A percentile compares a stretch with the other conserved stretches of the same genome.
Conservation (phyloP, 352 stramenopile species). For the Phytophthora aleatoria region DNA sequence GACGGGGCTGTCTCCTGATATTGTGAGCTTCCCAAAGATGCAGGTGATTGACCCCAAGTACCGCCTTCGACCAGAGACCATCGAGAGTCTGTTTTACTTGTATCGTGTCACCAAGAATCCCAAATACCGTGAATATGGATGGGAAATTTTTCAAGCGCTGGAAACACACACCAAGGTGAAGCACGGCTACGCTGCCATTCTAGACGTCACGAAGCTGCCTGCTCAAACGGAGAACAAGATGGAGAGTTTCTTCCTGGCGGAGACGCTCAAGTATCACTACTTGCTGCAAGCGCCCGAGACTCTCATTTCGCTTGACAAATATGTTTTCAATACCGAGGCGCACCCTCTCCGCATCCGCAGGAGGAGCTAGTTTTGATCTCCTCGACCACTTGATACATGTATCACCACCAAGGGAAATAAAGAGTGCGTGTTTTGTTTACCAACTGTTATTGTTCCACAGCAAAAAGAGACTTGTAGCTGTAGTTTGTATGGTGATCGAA, state of each 20-base stretch:
- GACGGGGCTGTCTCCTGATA: conserved; percentile 94
- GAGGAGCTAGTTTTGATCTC: conserved; percentile 11
- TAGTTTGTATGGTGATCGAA: conserved; percentile 15
- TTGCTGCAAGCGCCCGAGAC: conserved; percentile 14
- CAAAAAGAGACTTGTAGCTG: neutral
- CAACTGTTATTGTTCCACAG: neutral
- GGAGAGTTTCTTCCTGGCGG: conserved; percentile 98
- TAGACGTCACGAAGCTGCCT: conserved; percentile 53
- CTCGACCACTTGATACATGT: conserved; percentile 1
- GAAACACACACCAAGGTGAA: conserved; percentile 92
- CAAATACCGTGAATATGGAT: conserved; percentile 95
- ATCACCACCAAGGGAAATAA: neutral
- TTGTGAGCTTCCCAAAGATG: conserved; percentile 88
- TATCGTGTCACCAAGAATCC: conserved; percentile 94
- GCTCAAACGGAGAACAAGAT: conserved; percentile 92
- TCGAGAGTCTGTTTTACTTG: conserved; percentile 97
- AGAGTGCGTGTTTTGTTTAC: neutral
- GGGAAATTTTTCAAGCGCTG: conserved; percentile 94
- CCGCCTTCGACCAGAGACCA: conserved; percentile 94
- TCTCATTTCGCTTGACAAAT: conserved; percentile 91
- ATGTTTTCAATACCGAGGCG: conserved; percentile 97
- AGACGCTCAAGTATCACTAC: conserved; percentile 86
- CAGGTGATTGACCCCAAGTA: conserved; percentile 81
- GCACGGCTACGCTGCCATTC: conserved; percentile 85
- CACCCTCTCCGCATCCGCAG: conserved; percentile 87